Conservation (phyloP, 805 yeast genomes). For the Saccharomycopsis microspora region DNA sequence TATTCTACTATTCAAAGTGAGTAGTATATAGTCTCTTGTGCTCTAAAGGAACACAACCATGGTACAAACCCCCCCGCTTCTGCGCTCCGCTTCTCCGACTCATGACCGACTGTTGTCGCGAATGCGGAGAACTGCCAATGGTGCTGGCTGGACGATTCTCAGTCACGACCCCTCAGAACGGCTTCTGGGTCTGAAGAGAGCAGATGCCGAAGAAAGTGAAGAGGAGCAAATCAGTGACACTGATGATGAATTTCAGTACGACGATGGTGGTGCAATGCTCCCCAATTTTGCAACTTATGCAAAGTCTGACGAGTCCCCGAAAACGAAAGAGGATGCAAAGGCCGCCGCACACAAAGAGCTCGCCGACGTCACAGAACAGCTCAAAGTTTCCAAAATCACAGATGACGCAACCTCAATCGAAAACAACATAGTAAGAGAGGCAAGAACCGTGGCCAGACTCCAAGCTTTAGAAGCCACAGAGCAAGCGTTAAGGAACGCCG, state of each 20-base stretch:
- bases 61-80: too few relatives aligned
- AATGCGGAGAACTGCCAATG: constrained; percentile 8
- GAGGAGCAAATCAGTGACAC: constrained; percentile 53
- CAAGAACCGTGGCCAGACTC: constrained; percentile 34
- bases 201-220: constrained; percentile 26
- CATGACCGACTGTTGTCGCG: constrained; percentile 6
- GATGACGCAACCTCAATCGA: background rate
- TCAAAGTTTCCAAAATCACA: constrained; percentile 3
- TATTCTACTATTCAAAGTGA: too few relatives aligned
- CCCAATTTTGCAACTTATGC: constrained; percentile 39
- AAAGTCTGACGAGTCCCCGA: background rate
- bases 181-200: constrained; percentile 19
- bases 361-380: constrained; percentile 10
- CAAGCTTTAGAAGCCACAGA: constrained; percentile 47
- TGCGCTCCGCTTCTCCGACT: background rate
- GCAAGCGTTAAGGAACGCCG: constrained; percentile 35
- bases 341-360: constrained; percentile 6
- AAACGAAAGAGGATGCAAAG: constrained; percentile 1
- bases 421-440: constrained; percentile 18
- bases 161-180: constrained; percentile 69
- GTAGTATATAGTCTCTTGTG: too few relatives aligned
- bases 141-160: constrained; percentile 53
- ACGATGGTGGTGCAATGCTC: constrained; percentile 44
- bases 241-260: constrained; percentile 42
- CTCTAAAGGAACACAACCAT: too few relatives aligned